Evolutionary conservation across 208 protist genomes (phyloP).

Genomic region (Trypanosoma theileri): DNA sequence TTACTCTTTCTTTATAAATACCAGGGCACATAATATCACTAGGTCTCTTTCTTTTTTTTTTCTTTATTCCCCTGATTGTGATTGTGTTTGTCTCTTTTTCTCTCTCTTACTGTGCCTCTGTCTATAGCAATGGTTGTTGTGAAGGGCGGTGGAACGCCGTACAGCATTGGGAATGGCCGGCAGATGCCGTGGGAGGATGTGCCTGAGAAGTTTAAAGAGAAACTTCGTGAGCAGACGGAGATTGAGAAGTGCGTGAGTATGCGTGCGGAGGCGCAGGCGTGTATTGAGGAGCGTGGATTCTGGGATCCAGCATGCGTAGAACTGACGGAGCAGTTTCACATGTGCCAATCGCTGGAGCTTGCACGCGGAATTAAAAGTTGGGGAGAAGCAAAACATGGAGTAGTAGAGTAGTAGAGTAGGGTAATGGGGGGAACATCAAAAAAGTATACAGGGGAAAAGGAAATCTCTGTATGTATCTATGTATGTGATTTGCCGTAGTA

Average conservation of each 20-base stretch:
- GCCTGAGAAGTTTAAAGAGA: constrained; percentile 70
- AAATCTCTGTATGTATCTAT: neutral
- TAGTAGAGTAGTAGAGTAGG: neutral
- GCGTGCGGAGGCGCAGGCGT: constrained; percentile 61
- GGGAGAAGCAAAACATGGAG: neutral
- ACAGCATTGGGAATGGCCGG: constrained; percentile 69
- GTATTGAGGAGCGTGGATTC: constrained; percentile 73
- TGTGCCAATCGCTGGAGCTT: constrained; percentile 71
- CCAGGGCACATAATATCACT: too few relatives aligned
- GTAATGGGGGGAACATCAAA: neutral
- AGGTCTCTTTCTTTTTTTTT: too few relatives aligned
- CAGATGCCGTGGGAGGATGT: constrained; percentile 82
- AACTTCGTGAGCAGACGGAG: constrained; percentile 58
- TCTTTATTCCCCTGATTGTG: too few relatives aligned
- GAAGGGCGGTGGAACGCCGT: constrained; percentile 77
- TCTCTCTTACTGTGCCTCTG: too few relatives aligned
- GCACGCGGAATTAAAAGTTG: constrained; percentile 36
- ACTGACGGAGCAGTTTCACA: constrained; percentile 72
- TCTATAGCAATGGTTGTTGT: constrained; percentile 56
- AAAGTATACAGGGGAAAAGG: neutral
- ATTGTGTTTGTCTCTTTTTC: too few relatives aligned
- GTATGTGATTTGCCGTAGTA: too few relatives aligned
- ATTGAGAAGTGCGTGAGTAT: constrained; percentile 67
- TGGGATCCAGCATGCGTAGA: constrained; percentile 60
- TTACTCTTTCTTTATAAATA: too few relatives aligned